phyloP scores from a whole-genome alignment of 768 basidiomycete species.

The Xanthoconium stramineum region DNA sequence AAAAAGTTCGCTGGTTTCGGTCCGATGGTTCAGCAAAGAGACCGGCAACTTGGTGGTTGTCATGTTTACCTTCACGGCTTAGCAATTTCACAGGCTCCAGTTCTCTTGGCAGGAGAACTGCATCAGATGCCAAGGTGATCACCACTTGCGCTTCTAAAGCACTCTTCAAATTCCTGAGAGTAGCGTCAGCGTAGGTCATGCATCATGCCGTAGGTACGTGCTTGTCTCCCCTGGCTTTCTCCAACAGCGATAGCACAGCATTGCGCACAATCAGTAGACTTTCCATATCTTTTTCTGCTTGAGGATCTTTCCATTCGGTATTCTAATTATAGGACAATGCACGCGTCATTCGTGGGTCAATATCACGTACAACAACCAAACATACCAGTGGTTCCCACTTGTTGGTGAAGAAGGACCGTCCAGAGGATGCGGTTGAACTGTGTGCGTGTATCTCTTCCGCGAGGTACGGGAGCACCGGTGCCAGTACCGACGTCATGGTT shows the following conservation, averaged over 20 bases:
- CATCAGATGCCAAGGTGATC: slow-evolving; percentile 47
- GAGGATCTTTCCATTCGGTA: slow-evolving; percentile 57
- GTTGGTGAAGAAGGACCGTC: slow-evolving; percentile 62
- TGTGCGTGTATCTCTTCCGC: slow-evolving; percentile 78
- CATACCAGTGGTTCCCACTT: slow-evolving; percentile 71
- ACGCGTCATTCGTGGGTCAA: neutral
- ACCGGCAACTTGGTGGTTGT: neutral
- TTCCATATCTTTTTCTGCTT: slow-evolving; percentile 61
- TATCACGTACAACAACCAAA: neutral
- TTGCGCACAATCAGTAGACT: slow-evolving; percentile 57
- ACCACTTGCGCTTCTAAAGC: slow-evolving; percentile 76
- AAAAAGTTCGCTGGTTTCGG: slow-evolving; percentile 54
- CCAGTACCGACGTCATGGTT: slow-evolving; percentile 66
- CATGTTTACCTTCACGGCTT: slow-evolving; percentile 40
- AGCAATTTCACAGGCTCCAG: slow-evolving; percentile 36
- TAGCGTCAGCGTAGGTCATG: slow-evolving; percentile 1
- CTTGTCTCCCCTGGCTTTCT: slow-evolving; percentile 76
- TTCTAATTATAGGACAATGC: slow-evolving; percentile 34
- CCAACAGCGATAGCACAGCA: slow-evolving; percentile 63
- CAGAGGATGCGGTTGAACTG: slow-evolving; percentile 12
- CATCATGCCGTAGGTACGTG: slow-evolving; percentile 31
- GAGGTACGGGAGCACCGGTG: slow-evolving; percentile 86
- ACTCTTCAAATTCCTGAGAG: slow-evolving; percentile 62
- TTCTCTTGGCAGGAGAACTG: slow-evolving; percentile 13
- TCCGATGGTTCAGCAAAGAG: neutral